Conservation (phyloP, 2,329 filamentous ascomycete genomes). For the Aspergillus hortae region DNA sequence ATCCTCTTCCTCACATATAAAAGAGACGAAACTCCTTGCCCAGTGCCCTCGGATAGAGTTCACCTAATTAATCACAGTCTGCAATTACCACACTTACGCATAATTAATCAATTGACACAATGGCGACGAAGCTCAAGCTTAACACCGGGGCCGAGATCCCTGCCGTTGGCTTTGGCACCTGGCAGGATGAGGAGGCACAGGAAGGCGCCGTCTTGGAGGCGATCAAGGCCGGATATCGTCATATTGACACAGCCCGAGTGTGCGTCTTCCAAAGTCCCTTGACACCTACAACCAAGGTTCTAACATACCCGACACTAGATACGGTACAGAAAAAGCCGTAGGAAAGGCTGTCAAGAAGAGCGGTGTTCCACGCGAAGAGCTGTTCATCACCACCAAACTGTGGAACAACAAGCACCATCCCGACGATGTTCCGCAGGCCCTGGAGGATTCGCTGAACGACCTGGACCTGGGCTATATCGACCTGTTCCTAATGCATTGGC, state of each 20-base stretch:
- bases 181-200: conserved; percentile 51
- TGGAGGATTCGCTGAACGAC: conserved; percentile 59
- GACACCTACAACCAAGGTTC: background rate
- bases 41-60: background rate
- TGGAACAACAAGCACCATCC: conserved; percentile 63
- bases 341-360: conserved; percentile 62
- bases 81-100: background rate
- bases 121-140: conserved; percentile 40
- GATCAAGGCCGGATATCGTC: conserved; percentile 51
- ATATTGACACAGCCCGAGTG: conserved; percentile 52
- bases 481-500: conserved; percentile 68
- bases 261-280: conserved; percentile 21
- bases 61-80: background rate
- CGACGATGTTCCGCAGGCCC: conserved; percentile 60
- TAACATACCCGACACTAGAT: conserved; percentile 33
- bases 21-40: background rate
- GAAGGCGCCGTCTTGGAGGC: conserved; percentile 48
- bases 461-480: conserved; percentile 66
- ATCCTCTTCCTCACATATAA: background rate
- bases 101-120: conserved; percentile 8
- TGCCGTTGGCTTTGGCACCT: conserved; percentile 52
- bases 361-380: conserved; percentile 59
- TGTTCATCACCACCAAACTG: conserved; percentile 66
- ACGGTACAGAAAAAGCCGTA: conserved; percentile 64
- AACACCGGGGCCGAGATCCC: conserved; percentile 49